These are phyloP conservation scores for Haplosporangium sp. DNA, from an alignment of 371 early-diverging fungal species.

Conservation along the genomic window DNA sequence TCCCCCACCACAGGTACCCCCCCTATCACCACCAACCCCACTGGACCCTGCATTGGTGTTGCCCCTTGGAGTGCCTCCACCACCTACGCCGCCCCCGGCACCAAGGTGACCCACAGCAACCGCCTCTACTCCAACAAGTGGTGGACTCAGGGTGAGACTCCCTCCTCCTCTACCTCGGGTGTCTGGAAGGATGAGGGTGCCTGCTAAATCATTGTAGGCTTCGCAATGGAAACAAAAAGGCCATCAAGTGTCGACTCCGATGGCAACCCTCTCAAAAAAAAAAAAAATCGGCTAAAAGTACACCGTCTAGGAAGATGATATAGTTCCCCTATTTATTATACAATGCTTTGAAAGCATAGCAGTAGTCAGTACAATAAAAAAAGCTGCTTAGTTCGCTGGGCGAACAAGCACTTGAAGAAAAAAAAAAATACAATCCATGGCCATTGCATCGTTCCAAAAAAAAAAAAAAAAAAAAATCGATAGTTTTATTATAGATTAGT, in stretches of 20 bases:
- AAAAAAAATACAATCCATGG: conserved; percentile 6
- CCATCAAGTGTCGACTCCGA: too few relatives aligned
- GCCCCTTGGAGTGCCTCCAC: conserved; percentile 33
- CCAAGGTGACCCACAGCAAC: conserved; percentile 55
- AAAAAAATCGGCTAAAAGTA: too few relatives aligned
- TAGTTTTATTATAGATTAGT: too few relatives aligned
- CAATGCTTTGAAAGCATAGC: neutral
- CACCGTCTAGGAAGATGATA: too few relatives aligned
- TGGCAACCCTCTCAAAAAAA: too few relatives aligned
- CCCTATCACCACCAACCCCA: conserved; percentile 8
- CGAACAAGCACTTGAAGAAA: conserved; percentile 3
- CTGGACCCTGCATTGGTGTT: conserved; percentile 28
- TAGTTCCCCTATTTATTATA: too few relatives aligned
- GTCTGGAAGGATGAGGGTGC: conserved; percentile 60
- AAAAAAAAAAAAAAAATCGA: neutral
- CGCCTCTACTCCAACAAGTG: conserved; percentile 59
- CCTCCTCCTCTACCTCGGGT: conserved; percentile 12
- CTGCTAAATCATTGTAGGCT: conserved; percentile 46
- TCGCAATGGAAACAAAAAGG: too few relatives aligned
- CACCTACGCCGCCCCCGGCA: conserved; percentile 22
- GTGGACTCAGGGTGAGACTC: conserved; percentile 62
- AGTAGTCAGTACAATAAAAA: neutral
- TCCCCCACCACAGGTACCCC: conserved; percentile 7
- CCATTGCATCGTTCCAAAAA: neutral
- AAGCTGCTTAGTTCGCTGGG: conserved; percentile 15